Evolutionary conservation across 257 asterid species (phyloP), one percentile per base, ranked within the genome.

Genomic region (Salvia miltiorrhiza): DNA sequence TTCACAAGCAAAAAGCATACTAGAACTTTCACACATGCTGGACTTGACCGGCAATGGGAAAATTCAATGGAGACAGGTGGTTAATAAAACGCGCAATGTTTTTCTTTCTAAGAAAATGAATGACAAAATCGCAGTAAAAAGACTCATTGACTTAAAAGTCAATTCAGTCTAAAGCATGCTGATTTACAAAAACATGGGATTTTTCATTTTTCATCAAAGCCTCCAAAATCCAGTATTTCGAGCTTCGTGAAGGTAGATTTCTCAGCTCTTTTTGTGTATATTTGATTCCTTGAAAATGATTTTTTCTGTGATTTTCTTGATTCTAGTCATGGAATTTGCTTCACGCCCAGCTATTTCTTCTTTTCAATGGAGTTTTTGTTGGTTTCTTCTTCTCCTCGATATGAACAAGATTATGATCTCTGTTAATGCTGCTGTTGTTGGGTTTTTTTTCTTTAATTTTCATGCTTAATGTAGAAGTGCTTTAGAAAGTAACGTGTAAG

Each of bases 61-160:
- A n/a, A 41, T 32, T 28, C 35, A 57, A 7, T 6, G 5, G 9
- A 39, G 6, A 63, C 77, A 73, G 61, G 53, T 72, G 71, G 53
- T 43, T 40, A 20, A 44, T 4, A 0, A n/a, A 54, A 16, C 56
- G 45, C 19, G 41, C 40, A 37, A 5, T 33, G 54, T 19, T 9
- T 53, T 67, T 64, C 45, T n/a, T 76, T 80, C 83, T 49, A 33
- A 24, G 85, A 62, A 77, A 69, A 65, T 72, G 62, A 75, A 65
- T 5, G 40, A 63, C 35, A 70, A 50, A 30, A 24, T 70, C 16
- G 13, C 54, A 41, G 28, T n/a, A n/a, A n/a, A n/a, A n/a, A n/a
- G n/a, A n/a, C n/a, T n/a, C n/a, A 5, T 78, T 48, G 76, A 70
- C 76, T 44, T 37, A 23, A 20, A 64, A 70, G 80, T 70, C 80